These are phyloP conservation scores for Aspergillus ustus DNA, from an alignment of 2,329 filamentous ascomycete genomes.

Conservation along the genomic window DNA sequence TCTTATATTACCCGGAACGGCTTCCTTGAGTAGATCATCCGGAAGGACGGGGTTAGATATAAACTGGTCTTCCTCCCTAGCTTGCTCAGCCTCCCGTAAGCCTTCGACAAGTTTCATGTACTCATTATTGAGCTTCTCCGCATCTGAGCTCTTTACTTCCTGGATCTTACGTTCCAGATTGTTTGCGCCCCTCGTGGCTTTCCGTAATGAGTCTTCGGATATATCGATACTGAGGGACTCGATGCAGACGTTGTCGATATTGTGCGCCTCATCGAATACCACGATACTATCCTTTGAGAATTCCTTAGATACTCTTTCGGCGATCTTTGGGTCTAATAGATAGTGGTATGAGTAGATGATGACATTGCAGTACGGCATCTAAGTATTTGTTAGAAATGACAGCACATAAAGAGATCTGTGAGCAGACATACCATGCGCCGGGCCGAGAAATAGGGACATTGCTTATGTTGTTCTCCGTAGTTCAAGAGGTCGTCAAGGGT, in stretches of 20 bases:
- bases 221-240: slow-evolving; percentile 96
- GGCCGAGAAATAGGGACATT: slow-evolving; percentile 96
- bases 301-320: slow-evolving; percentile 91
- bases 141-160: slow-evolving; percentile 95
- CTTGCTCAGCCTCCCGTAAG: slow-evolving; percentile 83
- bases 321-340: slow-evolving; percentile 95
- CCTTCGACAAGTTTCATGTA: slow-evolving; percentile 96
- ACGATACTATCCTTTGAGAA: slow-evolving; percentile 98
- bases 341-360: slow-evolving; percentile 99
- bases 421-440: slow-evolving; percentile 75
- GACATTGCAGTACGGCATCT: slow-evolving; percentile 99
- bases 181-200: slow-evolving; percentile 85
- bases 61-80: slow-evolving; percentile 89
- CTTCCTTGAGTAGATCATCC: slow-evolving; percentile 92
- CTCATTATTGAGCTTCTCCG: slow-evolving; percentile 90
- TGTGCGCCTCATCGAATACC: slow-evolving; percentile 98
- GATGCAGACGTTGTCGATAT: slow-evolving; percentile 99
- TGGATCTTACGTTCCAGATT: slow-evolving; percentile 89
- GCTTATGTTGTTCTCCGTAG: slow-evolving; percentile 94
- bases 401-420: not conserved
- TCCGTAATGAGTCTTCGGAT: slow-evolving; percentile 90
- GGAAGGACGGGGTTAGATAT: slow-evolving; percentile 96
- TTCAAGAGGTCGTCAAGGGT: slow-evolving; percentile 86
- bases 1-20: slow-evolving; percentile 93
- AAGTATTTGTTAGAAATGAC: slow-evolving; percentile 24